Conservation (phyloP, 202 grass and related monocot genomes). For the Tripidium arundinaceum region DNA sequence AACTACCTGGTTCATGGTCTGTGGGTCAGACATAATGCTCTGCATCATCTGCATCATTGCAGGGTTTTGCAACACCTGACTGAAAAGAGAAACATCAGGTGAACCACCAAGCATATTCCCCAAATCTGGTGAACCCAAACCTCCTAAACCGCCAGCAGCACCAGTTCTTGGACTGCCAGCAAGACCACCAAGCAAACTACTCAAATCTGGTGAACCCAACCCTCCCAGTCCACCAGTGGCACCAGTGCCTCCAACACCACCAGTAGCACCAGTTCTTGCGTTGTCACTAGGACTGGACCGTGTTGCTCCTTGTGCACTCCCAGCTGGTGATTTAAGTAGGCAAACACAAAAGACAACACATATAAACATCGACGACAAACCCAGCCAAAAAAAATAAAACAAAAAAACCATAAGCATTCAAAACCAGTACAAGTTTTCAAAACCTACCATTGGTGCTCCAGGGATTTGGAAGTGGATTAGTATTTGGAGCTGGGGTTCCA, state of each 20-base stretch:
- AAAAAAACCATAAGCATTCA: not conserved
- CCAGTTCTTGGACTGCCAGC: conserved; percentile 35
- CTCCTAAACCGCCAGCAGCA: conserved; percentile 40
- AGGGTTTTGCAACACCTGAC: conserved; percentile 76
- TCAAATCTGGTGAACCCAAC: conserved; percentile 44
- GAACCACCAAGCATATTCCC: conserved; percentile 38
- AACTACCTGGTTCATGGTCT: conserved; percentile 69
- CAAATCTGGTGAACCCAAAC: conserved; percentile 54
- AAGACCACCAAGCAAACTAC: conserved; percentile 46
- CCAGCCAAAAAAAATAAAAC: not conserved
- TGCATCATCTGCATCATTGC: conserved; percentile 85
- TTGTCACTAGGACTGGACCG: conserved; percentile 33
- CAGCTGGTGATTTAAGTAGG: conserved; percentile 43
- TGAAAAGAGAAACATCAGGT: conserved; percentile 51
- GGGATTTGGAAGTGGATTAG: conserved; percentile 90
- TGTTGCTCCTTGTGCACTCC: conserved; percentile 41
- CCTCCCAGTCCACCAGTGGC: conserved; percentile 46
- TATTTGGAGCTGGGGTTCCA: conserved; percentile 67
- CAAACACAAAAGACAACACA: conserved; percentile 2
- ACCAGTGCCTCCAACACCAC: conserved; percentile 43
- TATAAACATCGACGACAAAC: not conserved
- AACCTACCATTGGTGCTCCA: conserved; percentile 69
- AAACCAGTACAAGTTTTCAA: conserved; percentile 1
- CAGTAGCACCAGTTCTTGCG: conserved; percentile 32
- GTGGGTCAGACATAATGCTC: conserved; percentile 73